Conservation (phyloP, 495 filamentous ascomycete species). For the Cetradonia linearis region DNA sequence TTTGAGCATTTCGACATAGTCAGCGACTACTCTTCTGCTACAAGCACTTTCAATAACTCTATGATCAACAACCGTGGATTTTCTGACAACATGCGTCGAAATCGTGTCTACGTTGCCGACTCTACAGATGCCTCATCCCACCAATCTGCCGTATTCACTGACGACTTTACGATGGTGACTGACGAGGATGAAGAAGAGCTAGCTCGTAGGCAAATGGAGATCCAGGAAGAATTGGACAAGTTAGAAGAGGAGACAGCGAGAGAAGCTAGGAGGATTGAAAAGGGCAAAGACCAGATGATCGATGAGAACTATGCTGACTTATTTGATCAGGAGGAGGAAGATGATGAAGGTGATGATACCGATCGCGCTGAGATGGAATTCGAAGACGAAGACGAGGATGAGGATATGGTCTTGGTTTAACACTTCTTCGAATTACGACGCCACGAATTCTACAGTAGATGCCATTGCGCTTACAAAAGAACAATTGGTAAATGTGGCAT, state of each 20-base stretch:
- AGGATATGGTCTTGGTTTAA: slow-evolving; percentile 15
- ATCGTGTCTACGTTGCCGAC: slow-evolving; percentile 22
- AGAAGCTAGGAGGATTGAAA: slow-evolving; percentile 4
- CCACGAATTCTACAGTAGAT: not conserved
- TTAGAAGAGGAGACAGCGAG: slow-evolving; percentile 7
- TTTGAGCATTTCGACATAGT: slow-evolving; percentile 27
- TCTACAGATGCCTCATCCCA: slow-evolving; percentile 6
- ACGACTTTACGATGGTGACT: slow-evolving; percentile 19
- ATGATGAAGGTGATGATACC: slow-evolving; percentile 21
- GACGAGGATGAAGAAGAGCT: slow-evolving; percentile 18
- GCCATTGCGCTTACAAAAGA: not conserved
- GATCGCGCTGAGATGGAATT: slow-evolving; percentile 11
- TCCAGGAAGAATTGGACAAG: slow-evolving; percentile 12
- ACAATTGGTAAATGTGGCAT: not conserved
- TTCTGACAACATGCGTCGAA: slow-evolving; percentile 21
- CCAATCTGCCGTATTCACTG: slow-evolving; percentile 3
- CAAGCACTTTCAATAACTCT: slow-evolving; percentile 23
- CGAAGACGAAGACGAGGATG: slow-evolving; percentile 23
- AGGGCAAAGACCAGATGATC: slow-evolving; percentile 12
- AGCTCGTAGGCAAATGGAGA: slow-evolving; percentile 9
- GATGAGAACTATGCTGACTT: slow-evolving; percentile 23
- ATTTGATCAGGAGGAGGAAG: slow-evolving; percentile 16
- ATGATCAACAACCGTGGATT: slow-evolving; percentile 26
- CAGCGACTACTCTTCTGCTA: slow-evolving; percentile 17
- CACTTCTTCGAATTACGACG: not conserved